Base-by-base conservation (phyloP, 257 asterid genomes). In the Anisodus tanguticus region DNA sequence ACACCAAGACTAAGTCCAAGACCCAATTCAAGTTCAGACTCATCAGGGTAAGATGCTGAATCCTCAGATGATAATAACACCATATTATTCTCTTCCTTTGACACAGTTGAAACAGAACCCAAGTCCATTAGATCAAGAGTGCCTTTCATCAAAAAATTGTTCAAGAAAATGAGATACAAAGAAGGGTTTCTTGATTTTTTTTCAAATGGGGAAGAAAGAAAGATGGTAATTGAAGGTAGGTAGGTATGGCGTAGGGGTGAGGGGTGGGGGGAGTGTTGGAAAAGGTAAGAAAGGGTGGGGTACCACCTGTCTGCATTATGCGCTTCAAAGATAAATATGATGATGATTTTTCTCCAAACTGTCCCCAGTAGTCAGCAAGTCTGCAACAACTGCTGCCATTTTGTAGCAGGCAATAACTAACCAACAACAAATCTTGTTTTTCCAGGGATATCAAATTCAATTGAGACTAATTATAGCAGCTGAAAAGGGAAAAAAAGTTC, bases 1-100 rank as follows among this genome's bases (percentile, higher is more conserved):
- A 82, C 70, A 51, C 91, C 92, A 70, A 91, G 94, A 81, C 90
- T 85, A 3, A 92, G 86, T 6, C 93, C 97, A 35, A 93, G 95
- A 11, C 97, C 98, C 84, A 95, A 86, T 84, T 95, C 98, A 51
- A 93, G 88, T 35, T 88, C 90, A 62, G 91, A 76, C 45, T 91
- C 95, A 68, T 91, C 94, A 43, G 96, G 92, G 89, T 88, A 89
- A 31, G 35, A 87, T 31, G 93, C 90, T 79, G 95, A 91, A 35
- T 88, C 91, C 83, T 92, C 93, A 83, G 90, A 87, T 17, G 96
- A 88, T 22, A 31, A 31, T 31, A 85, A 59, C 88, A 80, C 69
- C 87, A 82, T 53, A 31, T 6, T 57, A 17, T 85, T 82, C 43
- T 91, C 93, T 79, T 88, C 92, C n/a, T 80, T 87, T 37, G 95